A percentile compares a stretch with the other conserved stretches of the same genome.
Evolutionary conservation across 1,284 basidiomycete genomes (phyloP).

Genomic region (Sanghuangporus weigelae): DNA sequence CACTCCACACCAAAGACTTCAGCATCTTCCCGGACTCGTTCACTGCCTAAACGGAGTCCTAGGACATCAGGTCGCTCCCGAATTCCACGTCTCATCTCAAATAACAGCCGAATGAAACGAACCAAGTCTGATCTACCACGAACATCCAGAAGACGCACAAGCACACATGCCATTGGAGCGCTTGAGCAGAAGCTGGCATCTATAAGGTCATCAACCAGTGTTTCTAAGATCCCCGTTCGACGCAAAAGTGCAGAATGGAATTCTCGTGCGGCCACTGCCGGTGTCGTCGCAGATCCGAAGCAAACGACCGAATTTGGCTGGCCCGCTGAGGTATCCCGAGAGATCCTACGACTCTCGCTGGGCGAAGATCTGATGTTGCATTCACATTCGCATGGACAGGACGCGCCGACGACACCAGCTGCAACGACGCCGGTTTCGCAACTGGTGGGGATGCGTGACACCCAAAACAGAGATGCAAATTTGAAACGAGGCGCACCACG

Average conservation of each 20-base stretch:
- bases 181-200: not conserved
- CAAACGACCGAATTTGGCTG: constrained; percentile 30
- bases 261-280: constrained; percentile 32
- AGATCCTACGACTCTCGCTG: constrained; percentile 36
- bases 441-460: not conserved
- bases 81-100: constrained; percentile 2
- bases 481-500: not conserved
- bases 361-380: constrained; percentile 16
- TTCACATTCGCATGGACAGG: not conserved
- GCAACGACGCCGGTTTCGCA: not conserved
- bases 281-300: constrained; percentile 24
- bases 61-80: not conserved
- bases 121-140: constrained; percentile 1
- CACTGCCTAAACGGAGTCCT: not conserved
- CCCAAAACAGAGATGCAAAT: not conserved
- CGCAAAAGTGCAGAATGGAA: constrained; percentile 40
- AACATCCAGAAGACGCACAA: not conserved
- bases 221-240: constrained; percentile 18
- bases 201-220: not conserved
- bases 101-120: not conserved
- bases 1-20: constrained; percentile 13
- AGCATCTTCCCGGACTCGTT: not conserved
- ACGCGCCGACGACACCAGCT: not conserved
- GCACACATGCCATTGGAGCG: not conserved
- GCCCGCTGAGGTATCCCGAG: constrained; percentile 40